phyloP scores from a whole-genome alignment of 139 green algal species.

The Closterium sp. region DNA sequence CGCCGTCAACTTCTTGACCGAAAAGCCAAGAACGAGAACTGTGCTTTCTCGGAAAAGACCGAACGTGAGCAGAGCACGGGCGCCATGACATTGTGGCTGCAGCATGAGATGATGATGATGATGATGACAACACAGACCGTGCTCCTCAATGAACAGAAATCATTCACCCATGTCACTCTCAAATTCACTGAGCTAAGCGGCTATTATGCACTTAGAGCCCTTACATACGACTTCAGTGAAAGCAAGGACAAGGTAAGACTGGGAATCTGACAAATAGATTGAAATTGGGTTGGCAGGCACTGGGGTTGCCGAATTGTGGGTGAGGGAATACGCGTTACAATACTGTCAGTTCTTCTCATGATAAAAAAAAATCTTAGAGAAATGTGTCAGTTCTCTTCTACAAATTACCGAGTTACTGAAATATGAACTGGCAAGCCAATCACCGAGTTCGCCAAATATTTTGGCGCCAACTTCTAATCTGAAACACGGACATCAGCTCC shows the following conservation, averaged over 20 bases:
- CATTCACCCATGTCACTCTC: no score
- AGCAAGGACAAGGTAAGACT: no score
- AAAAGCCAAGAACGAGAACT: background rate
- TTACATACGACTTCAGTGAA: no score
- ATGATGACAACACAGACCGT: background rate
- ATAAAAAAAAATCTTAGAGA: no score
- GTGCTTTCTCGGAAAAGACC: background rate
- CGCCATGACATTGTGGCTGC: background rate
- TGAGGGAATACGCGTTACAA: background rate
- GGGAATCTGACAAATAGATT: no score
- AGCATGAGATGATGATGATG: background rate
- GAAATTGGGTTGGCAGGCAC: background rate
- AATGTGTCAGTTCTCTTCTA: background rate
- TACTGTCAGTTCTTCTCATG: background rate
- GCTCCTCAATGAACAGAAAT: no score
- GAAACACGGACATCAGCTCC: background rate
- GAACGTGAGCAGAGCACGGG: background rate
- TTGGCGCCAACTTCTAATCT: background rate
- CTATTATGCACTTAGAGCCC: no score
- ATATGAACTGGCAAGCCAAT: background rate
- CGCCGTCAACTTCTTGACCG: background rate
- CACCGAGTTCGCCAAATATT: background rate
- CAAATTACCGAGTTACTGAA: background rate
- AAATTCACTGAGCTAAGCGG: no score
- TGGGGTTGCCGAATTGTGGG: background rate